A percentile compares a stretch with the other conserved stretches of the same genome.
Conservation (phyloP, 139 green algal genomes). For the Chlorella sorokiniana region DNA sequence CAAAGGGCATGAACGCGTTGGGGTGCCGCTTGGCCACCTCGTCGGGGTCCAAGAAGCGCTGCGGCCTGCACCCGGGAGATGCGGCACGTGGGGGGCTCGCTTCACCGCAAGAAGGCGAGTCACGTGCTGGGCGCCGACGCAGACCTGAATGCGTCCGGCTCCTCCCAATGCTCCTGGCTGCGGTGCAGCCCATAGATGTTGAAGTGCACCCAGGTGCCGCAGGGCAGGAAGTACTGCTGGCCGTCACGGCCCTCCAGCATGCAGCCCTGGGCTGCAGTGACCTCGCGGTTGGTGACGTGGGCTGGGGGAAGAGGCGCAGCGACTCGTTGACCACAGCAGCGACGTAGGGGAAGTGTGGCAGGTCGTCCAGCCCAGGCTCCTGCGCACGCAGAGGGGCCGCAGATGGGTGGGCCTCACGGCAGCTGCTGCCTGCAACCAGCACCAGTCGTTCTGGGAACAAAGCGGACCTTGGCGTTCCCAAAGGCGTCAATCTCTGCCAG, state of each 20-base stretch:
- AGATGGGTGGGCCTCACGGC: background rate
- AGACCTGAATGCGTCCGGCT: constrained; percentile 31
- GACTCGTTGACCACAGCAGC: constrained; percentile 43
- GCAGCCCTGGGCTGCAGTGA: background rate
- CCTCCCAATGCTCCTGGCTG: constrained; percentile 20
- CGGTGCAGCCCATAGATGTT: constrained; percentile 38
- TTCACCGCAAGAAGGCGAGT: too few relatives aligned
- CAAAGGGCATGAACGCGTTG: constrained; percentile 50
- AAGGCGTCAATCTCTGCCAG: constrained; percentile 43
- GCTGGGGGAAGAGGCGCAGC: constrained; percentile 41
- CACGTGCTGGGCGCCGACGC: too few relatives aligned
- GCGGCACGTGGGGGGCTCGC: background rate
- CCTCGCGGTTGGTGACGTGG: constrained; percentile 13
- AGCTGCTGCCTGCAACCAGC: background rate
- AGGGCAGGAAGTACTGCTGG: constrained; percentile 1
- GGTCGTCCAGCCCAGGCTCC: constrained; percentile 12
- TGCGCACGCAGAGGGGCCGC: background rate
- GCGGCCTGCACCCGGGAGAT: constrained; percentile 5
- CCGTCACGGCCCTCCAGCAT: background rate
- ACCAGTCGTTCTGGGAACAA: too few relatives aligned
- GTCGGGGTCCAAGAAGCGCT: constrained; percentile 38
- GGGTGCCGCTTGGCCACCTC: constrained; percentile 6
- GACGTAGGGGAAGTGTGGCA: constrained; percentile 30
- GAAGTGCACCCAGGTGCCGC: constrained; percentile 35
- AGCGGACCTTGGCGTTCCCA: constrained; percentile 11